phyloP scores from a whole-genome alignment of 305 asterid species.

The Fraxinus baroniana region DNA sequence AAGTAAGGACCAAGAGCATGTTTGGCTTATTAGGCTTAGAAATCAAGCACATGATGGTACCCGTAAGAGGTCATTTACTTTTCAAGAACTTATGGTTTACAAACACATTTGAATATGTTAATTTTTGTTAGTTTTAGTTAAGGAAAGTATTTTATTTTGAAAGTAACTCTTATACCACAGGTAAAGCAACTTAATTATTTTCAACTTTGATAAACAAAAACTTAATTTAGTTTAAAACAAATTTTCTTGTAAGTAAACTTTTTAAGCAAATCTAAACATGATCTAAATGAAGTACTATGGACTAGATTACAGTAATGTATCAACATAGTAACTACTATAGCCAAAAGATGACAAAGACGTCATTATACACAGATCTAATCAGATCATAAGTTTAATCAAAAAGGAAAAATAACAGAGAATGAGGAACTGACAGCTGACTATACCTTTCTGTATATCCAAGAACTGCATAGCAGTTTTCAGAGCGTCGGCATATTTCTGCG shows the following conservation, averaged over 20 bases:
- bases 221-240: not conserved
- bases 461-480: conserved; percentile 72
- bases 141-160: not conserved
- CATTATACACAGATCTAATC: conserved; percentile 15
- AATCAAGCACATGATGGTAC: too few species aligned
- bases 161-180: not conserved
- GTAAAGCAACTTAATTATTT: not conserved
- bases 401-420: not conserved
- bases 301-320: not conserved
- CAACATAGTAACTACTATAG: not conserved
- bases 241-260: not conserved
- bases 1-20: not conserved
- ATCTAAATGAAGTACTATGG: not conserved
- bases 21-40: not conserved
- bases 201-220: not conserved
- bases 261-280: not conserved
- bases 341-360: not conserved
- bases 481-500: conserved; percentile 67
- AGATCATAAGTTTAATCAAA: not conserved
- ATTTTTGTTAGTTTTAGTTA: not conserved
- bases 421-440: not conserved
- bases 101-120: not conserved
- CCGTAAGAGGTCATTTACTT: too few species aligned
- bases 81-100: not conserved
- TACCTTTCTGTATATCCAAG: conserved; percentile 81